These are phyloP conservation scores for Pichia norvegensis DNA, from an alignment of 1,139 yeast genomes.

Conservation along the genomic window DNA sequence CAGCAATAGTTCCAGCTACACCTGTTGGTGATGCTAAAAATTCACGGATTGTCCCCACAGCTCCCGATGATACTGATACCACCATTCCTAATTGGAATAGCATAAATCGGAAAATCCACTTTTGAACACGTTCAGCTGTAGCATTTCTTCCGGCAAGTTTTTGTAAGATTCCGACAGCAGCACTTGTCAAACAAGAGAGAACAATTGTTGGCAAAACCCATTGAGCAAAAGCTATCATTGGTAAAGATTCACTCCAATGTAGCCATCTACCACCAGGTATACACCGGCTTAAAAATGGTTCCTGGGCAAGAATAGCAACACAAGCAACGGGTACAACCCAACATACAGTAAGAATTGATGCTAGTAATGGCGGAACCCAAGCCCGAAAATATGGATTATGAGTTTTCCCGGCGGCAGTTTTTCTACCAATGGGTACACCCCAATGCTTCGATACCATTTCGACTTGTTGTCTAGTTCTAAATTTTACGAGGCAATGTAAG, in stretches of 20 bases:
- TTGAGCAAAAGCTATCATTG: conserved; percentile 43
- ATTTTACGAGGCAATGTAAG: neutral
- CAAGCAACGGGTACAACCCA: conserved; percentile 69
- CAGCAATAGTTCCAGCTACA: conserved; percentile 62
- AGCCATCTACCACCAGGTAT: neutral
- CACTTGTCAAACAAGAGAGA: conserved; percentile 48
- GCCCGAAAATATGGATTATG: neutral
- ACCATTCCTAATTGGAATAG: conserved; percentile 79
- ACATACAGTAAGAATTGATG: conserved; percentile 42
- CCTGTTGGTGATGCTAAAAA: conserved; percentile 64
- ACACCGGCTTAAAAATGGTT: conserved; percentile 17
- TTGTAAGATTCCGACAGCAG: conserved; percentile 41
- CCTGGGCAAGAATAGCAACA: conserved; percentile 58
- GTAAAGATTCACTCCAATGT: conserved; percentile 32
- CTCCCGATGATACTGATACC: conserved; percentile 76
- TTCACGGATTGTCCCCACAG: conserved; percentile 57
- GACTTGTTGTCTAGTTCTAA: neutral
- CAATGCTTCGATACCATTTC: neutral
- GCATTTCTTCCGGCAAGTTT: neutral
- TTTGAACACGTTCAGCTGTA: conserved; percentile 36
- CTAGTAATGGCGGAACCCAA: conserved; percentile 28
- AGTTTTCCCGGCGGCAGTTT: neutral
- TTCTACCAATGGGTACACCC: neutral
- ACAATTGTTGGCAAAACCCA: conserved; percentile 55
- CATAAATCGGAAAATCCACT: conserved; percentile 61